Conservation (phyloP, 2,329 filamentous ascomycete genomes). For the Aspergillus pseudotamarii region DNA sequence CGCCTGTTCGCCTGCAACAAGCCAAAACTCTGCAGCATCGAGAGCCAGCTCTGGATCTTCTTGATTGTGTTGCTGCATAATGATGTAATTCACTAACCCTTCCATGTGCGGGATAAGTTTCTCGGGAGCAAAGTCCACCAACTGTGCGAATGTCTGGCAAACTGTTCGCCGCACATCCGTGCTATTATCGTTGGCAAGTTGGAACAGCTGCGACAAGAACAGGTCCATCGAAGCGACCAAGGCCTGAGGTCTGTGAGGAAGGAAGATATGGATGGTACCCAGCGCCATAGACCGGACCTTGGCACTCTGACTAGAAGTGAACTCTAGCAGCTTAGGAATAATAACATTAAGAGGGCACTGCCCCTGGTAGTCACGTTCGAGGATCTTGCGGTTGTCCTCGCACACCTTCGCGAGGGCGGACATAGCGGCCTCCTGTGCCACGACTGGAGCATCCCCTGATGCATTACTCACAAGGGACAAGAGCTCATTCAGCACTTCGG, state of each 20-base stretch:
- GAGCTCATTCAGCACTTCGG: constrained; percentile 82
- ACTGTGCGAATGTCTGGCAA: constrained; percentile 87
- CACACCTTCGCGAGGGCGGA: constrained; percentile 91
- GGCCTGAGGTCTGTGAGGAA: constrained; percentile 79
- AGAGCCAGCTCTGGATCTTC: constrained; percentile 88
- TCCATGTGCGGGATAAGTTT: constrained; percentile 86
- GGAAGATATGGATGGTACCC: constrained; percentile 87
- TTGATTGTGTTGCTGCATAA: constrained; percentile 78
- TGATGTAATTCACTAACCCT: constrained; percentile 89
- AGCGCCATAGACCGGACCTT: constrained; percentile 81
- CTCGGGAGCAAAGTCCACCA: constrained; percentile 87
- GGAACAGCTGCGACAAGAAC: constrained; percentile 80
- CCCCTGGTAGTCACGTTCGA: constrained; percentile 86
- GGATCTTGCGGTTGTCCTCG: constrained; percentile 85
- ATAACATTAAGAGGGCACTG: constrained; percentile 86
- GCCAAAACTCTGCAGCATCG: constrained; percentile 97
- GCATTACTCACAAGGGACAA: constrained; percentile 76
- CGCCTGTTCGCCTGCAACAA: constrained; percentile 86
- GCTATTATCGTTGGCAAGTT: constrained; percentile 73
- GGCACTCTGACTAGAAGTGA: constrained; percentile 73
- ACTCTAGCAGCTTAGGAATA: constrained; percentile 86
- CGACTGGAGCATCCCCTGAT: constrained; percentile 65
- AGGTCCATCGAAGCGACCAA: constrained; percentile 79
- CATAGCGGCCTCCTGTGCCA: constrained; percentile 91
- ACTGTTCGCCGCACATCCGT: constrained; percentile 88